Base-by-base conservation (phyloP, 2,329 filamentous ascomycete genomes). In the Pseudocercospora eumusae region DNA sequence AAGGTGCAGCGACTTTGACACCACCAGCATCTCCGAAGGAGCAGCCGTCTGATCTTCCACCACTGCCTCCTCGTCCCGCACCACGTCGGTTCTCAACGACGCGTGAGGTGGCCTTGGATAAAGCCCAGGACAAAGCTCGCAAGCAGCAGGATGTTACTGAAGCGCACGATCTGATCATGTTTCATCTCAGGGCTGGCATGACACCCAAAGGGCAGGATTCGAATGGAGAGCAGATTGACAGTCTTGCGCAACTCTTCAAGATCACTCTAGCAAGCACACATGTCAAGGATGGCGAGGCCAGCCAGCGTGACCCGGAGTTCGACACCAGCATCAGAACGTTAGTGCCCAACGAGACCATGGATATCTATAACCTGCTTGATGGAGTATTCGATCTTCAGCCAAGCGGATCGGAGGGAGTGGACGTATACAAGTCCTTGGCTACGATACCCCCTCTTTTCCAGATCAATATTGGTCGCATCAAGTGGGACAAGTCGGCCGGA, bases 81-180 rank as follows among this genome's bases (percentile, higher is more conserved):
- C 69, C 75, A 10, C 45, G 71, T 42, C 63, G 69, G 42, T 60
- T 69, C 60, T 69, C 70, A 33, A 68, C 66, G 28, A 61, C 63
- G 21, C 66, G 69, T 58, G 64, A 72, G 42, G 61, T 70, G 54
- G 69, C 68, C 2, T 70, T 82, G 21, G 80, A 82, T 36, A 79
- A 83, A 59, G 80, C 86, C 4, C 81, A 86, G 68, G 80, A 84
- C 45, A 84, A 83, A 18, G 84, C 91, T 33, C 72, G 63, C 56
- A 54, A 72, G 55, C 95, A 99, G 73, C 93, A 99, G 77, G 95
- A 99, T 76, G 93, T 97, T 4, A 92, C 92, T 11, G 95, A 99
- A 76, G 93, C 97, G 50, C 93, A 97, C 79, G 92, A 92, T 62
- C 95, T 93, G 70, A 90, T 96, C 25, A 86, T 97, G 62, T 92